phyloP scores from a whole-genome alignment of 2,329 filamentous ascomycete genomes.

The Colletotrichum eleusines region DNA sequence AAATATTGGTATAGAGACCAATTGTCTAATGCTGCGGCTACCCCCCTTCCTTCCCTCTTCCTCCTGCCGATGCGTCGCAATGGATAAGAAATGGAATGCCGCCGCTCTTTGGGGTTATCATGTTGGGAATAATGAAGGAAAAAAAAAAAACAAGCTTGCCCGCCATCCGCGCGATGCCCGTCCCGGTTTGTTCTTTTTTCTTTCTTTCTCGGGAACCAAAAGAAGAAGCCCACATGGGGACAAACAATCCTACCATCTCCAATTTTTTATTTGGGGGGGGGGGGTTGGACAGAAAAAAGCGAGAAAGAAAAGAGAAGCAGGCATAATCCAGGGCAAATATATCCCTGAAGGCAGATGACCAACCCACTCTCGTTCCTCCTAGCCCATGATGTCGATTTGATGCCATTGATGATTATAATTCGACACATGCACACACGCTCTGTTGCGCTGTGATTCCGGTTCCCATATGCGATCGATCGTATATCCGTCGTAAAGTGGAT shows the following conservation, averaged over 20 bases:
- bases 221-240: constrained; percentile 26
- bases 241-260: constrained; percentile 9
- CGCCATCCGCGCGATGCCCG: constrained; percentile 36
- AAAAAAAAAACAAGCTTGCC: constrained; percentile 26
- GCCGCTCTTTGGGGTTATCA: constrained; percentile 9
- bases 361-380: constrained; percentile 15
- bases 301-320: not conserved
- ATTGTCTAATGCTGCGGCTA: constrained; percentile 31
- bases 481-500: constrained; percentile 16
- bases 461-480: constrained; percentile 31
- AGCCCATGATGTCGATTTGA: constrained; percentile 22
- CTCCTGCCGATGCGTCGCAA: constrained; percentile 10
- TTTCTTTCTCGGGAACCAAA: constrained; percentile 19
- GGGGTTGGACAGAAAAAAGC: constrained; percentile 15
- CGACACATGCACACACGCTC: constrained; percentile 13
- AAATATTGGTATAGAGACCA: constrained; percentile 28
- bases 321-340: constrained; percentile 5
- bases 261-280: constrained; percentile 13
- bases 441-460: constrained; percentile 30
- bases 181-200: constrained; percentile 30
- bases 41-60: constrained; percentile 4
- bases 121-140: constrained; percentile 3
- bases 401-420: constrained; percentile 33
- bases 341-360: constrained; percentile 26
- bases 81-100: constrained; percentile 21